Evolutionary conservation across 164 flowering plant genomes (phyloP), one percentile per base, ranked within the genome.

Genomic region (Chimonanthus salicifolius): DNA sequence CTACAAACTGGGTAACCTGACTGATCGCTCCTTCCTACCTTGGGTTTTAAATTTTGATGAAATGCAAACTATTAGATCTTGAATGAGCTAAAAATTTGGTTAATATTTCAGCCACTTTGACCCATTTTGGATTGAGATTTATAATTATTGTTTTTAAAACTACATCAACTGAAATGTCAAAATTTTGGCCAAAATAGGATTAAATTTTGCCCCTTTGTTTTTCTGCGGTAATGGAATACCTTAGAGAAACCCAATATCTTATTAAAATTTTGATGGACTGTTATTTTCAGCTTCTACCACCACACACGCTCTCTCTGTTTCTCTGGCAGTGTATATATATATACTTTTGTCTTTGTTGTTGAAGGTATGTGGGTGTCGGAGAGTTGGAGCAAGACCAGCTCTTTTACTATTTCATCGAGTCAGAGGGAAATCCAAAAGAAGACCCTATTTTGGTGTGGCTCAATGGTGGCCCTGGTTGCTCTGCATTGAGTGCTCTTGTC

Each of bases 391-490:
- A 65, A 65, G 20, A 46, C 15, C 71, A 74, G 47, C 16, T 75
- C 4, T 85, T 85, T 71, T 82, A 85, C 76, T 82, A 80, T 75
- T 83, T 82, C 50, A 44, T 82, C 0, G 74, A 83, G 73, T 82
- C 86, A 7, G 81, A 82, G 20, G 72, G 76, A 7, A 72, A 79
- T 16, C 84, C 88, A 5, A 46, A 6, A 2, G 67, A 74, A 6
- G 88, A 83, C 74, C 86, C 85, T 11, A 71, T 85, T 9, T 2
- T 85, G 3, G 78, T 82, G 7, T 83, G 84, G 82, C 58, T 80
- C 51, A 72, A 72, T 3, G 84, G 88, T 5, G 88, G 86, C 21
- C 86, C 83, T 46, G 82, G 86, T 33, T 85, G 85, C 58, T 82
- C 85, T 43, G 75, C 66, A 6, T 51, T 79, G 33, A 72, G 60